Base-by-base conservation (phyloP, 306 rosid genomes). In the Erythrophleum fordii region DNA sequence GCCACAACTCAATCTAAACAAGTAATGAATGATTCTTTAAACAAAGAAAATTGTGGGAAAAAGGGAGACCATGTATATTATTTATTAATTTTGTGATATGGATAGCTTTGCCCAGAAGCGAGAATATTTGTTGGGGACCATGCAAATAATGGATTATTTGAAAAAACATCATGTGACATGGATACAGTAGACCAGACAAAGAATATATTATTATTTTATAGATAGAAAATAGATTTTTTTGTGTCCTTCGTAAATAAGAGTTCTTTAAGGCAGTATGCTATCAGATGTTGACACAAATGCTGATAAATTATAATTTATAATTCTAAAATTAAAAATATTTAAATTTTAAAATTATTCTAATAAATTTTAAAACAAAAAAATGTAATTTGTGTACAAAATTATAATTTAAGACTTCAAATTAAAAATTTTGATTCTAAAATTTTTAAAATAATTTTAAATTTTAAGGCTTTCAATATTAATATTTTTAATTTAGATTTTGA, bases 71-170 rank as follows among this genome's bases (percentile, higher is more conserved):
- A 31, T 39, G 53, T n/a, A 52, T 68, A 78, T 68, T 72, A 80
- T 61, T 69, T 72, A 59, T 72, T 26, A 45, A 31, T 73, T n/a
- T n/a, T 4, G 41, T 18, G 76, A 82, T 59, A 29, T 48, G 69
- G 72, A 79, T 66, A 23, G 25, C 23, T 41, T 17, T 23, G 4
- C 9, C 25, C 28, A 28, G 14, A 45, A 69, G 20, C 29, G 29
- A 25, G 59, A 68, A 77, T 80, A 80, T 84, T 75, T 65, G 25
- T 8, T 80, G 60, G 70, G 86, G 81, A 60, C 85, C 84, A 44
- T 23, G 74, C 44, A 31, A 48, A 77, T 72, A 65, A 53, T 71
- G 49, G 5, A 35, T 37, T 16, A 60, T 45, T 13, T 18, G 10
- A 4, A 25, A 9, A 22, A 55, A 53, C 49, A 69, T n/a, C n/a